Base-by-base conservation (phyloP, 2,329 filamentous ascomycete genomes). In the Phyllosticta capitalensis region DNA sequence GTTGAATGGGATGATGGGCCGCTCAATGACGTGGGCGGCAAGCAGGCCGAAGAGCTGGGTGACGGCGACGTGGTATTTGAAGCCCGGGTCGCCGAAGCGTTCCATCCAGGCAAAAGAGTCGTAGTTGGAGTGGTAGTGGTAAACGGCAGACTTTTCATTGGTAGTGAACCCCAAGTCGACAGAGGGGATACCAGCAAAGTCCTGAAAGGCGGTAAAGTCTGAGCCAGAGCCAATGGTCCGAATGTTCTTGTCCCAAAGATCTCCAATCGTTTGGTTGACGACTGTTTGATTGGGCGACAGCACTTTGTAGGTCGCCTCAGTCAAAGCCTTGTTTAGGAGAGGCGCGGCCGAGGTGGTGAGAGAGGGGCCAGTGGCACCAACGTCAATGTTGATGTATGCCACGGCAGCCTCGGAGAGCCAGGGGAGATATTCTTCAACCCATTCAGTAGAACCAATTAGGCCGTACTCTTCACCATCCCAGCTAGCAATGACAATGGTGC, bases 51-150 rank as follows among this genome's bases (percentile, higher is more conserved):
- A 77, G 26, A 79, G 63, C 65, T 77, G 74, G 1, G 77, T 73
- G 21, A 79, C 76, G 0, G 78, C 72, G 21, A 73, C 73, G 65
- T 87, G 84, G 65, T 86, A 84, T 7, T 79, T 69, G 72, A 81
- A 86, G 10, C 71, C 75, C 0, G 77, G 75, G 64, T 95, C 90
- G 3, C 89, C 89, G 64, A 84, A 90, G 2, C 77, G 86, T 14
- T 86, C 80, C 88, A 94, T 94, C 90, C 90, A 95, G 66, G 86
- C 78, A 68, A 89, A 92, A 33, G 82, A 88, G 68, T 95, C 90
- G 68, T 92, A 95, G 73, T 94, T 94, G 63, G 83, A 83, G 70
- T 95, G 89, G 67, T 94, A 95, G 64, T 88, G 86, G 68, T 87
- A 89, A 6, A 89, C 75, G 0, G 85, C 75, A 0, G 68, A 68